These are phyloP conservation scores for Phoma sp. DNA, from an alignment of 2,329 filamentous ascomycete species.

Conservation along the genomic window DNA sequence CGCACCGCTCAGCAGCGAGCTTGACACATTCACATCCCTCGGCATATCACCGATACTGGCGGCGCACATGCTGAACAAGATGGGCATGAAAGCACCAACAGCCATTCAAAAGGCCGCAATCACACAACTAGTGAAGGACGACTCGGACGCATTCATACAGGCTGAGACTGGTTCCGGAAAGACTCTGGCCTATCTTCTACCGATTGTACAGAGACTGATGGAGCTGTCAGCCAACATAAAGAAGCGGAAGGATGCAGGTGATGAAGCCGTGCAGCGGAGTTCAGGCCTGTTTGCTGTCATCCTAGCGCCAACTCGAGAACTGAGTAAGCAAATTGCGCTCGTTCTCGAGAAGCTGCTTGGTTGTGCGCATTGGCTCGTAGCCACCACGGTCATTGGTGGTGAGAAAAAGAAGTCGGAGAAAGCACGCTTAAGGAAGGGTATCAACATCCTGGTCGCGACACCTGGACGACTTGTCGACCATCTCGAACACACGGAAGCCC, in stretches of 20 bases:
- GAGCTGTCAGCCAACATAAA: slow-evolving; percentile 67
- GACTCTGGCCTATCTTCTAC: slow-evolving; percentile 92
- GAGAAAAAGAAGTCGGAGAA: slow-evolving; percentile 86
- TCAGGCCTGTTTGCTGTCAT: slow-evolving; percentile 93
- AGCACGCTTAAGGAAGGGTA: slow-evolving; percentile 87
- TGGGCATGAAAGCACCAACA: slow-evolving; percentile 88
- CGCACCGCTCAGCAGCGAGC: slow-evolving; percentile 83
- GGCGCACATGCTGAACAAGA: slow-evolving; percentile 81
- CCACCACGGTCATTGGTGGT: slow-evolving; percentile 80
- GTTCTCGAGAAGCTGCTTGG: slow-evolving; percentile 85
- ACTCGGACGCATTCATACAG: slow-evolving; percentile 93
- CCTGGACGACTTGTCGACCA: slow-evolving; percentile 92
- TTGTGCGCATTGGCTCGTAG: slow-evolving; percentile 94
- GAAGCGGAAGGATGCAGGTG: slow-evolving; percentile 43
- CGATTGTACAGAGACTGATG: slow-evolving; percentile 88
- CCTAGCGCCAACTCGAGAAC: slow-evolving; percentile 89
- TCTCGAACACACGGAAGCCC: slow-evolving; percentile 85
- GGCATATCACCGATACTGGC: slow-evolving; percentile 83
- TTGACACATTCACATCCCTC: slow-evolving; percentile 84
- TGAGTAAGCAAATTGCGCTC: slow-evolving; percentile 90
- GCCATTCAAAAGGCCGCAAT: slow-evolving; percentile 93
- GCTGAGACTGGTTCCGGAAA: slow-evolving; percentile 98
- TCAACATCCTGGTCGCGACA: slow-evolving; percentile 95
- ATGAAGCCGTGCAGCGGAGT: slow-evolving; percentile 72
- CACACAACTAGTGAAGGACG: slow-evolving; percentile 77